Evolutionary conservation across 495 filamentous ascomycete genomes (phyloP), one percentile per base, ranked within the genome.

Genomic region (Podospora fimiseda): DNA sequence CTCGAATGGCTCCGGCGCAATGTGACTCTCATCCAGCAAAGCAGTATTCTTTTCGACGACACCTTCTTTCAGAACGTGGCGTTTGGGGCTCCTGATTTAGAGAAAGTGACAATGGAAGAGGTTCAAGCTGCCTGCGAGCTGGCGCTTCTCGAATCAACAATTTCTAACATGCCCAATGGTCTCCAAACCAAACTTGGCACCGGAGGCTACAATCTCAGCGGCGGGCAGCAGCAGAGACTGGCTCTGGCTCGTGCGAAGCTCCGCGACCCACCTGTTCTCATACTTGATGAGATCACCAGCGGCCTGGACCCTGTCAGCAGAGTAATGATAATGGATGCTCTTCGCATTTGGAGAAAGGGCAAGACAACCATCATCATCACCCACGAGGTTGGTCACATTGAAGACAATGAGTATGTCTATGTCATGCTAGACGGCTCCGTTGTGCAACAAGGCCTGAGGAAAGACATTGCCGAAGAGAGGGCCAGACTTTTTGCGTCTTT

Each of bases 331-430:
- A 85, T 95, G 75, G 80, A 85, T 6, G 77, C 80, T 0, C 82
- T 96, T 22, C 77, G 87, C 9, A 62, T 75, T 33, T 94, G 88
- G 83, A 76, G 89, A 15, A 76, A 76, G 48, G 86, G 80, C 1
- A 90, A 88, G 62, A 96, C 90, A 0, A 95, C 89, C 2, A 86
- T 96, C 43, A 84, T 94, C 45, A 89, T 97, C 60, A 96, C 93
- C 0, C 93, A 97, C 59, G 90, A 97, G 55, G 83, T 90, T 43
- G 79, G 84, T 0, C 87, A 94, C 46, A 94, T 98, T 33, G 69
- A 69, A 20, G 75, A 81, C 0, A 58, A 81, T 15, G 90, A 96
- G 50, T 92, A 83, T 60, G 78, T 91, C 2, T 96, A 93, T 54
- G 77, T 96, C 1, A 67, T 98, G 43, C 85, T 94, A 40, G 63